Evolutionary conservation across 177 flowering plant genomes (phyloP).

Genomic region (Telopea speciosissima): DNA sequence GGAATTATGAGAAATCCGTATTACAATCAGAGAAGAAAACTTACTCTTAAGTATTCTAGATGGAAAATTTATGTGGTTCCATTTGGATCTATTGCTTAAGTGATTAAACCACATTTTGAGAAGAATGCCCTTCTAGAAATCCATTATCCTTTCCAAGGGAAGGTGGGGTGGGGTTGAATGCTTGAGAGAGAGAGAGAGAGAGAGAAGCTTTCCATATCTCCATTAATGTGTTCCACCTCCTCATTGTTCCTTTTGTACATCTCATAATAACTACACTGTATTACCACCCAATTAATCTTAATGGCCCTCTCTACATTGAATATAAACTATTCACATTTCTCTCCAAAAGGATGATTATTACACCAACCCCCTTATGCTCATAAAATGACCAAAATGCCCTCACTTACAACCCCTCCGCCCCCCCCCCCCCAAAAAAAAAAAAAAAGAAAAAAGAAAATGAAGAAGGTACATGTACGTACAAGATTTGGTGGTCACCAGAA

Average conservation of each 20-base stretch:
- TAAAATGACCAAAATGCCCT: constrained; percentile 14
- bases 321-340: constrained; percentile 13
- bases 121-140: background rate
- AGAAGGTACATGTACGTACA: constrained; percentile 4
- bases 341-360: constrained; percentile 17
- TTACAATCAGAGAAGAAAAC: background rate
- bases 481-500: constrained; percentile 9
- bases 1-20: background rate
- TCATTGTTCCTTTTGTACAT: constrained; percentile 12
- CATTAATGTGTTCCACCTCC: constrained; percentile 13
- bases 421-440: background rate
- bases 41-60: background rate
- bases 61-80: background rate
- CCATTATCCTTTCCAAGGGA: background rate
- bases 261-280: constrained; percentile 10
- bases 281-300: constrained; percentile 12
- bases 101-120: constrained; percentile 1
- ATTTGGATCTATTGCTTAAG: background rate
- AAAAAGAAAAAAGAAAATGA: too few species aligned
- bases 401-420: too few species aligned
- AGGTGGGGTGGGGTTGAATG: background rate
- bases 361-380: constrained; percentile 5
- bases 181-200: background rate
- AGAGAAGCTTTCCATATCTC: background rate
- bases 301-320: background rate